phyloP scores from a whole-genome alignment of 2,329 filamentous ascomycete genomes.

The Hypoxylon sp. region DNA sequence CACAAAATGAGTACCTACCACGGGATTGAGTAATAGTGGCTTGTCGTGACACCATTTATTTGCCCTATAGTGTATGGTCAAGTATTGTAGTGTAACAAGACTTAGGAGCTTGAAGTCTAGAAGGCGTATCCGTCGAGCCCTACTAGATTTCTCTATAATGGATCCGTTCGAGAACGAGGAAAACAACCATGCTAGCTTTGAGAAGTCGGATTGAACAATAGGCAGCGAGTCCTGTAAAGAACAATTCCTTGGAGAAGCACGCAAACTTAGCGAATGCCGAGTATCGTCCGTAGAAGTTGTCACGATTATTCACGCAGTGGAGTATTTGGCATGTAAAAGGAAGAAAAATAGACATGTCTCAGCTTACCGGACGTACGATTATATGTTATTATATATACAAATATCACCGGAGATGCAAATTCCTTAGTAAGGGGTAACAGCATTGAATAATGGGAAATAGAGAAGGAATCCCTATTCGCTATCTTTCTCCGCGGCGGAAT shows the following conservation, averaged over 20 bases:
- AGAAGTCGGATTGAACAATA: not conserved
- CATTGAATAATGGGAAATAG: conserved; percentile 27
- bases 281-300: conserved; percentile 8
- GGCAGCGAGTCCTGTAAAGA: not conserved
- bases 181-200: not conserved
- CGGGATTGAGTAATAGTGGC: not conserved
- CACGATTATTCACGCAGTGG: not conserved
- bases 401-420: conserved; percentile 35
- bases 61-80: not conserved
- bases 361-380: not conserved
- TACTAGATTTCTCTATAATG: not conserved
- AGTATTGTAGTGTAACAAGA: not conserved
- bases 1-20: no score
- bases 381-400: not conserved
- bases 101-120: not conserved
- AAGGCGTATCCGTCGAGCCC: not conserved
- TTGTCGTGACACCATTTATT: not conserved
- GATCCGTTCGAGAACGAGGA: not conserved
- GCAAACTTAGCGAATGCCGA: conserved; percentile 15
- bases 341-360: conserved; percentile 1
- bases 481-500: conserved; percentile 43
- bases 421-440: conserved; percentile 20
- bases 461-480: conserved; percentile 13
- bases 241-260: conserved; percentile 1
- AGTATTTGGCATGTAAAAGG: not conserved